A percentile compares a stretch with the other conserved stretches of the same genome.
phyloP scores from a whole-genome alignment of 768 basidiomycete genomes.

The Sistotremastrum suecicum region DNA sequence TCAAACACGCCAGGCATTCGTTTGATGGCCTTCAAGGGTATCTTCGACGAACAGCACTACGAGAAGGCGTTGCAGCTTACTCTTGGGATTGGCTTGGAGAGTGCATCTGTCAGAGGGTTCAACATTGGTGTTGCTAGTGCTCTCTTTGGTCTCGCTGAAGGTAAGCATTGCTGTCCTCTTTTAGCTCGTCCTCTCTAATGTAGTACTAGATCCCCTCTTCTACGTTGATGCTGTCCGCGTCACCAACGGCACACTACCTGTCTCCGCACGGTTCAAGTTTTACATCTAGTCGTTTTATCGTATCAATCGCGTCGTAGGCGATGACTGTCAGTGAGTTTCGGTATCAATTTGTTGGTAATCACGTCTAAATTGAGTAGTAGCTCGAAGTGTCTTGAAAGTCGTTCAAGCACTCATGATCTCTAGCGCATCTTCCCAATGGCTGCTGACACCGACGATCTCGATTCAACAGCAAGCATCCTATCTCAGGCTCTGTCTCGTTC shows the following conservation, averaged over 20 bases:
- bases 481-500: conserved; percentile 59
- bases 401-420: conserved; percentile 70
- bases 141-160: conserved; percentile 77
- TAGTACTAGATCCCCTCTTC: conserved; percentile 57
- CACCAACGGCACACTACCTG: conserved; percentile 64
- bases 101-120: conserved; percentile 81
- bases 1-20: conserved; percentile 78
- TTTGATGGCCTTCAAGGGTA: conserved; percentile 67
- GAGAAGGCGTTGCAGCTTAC: conserved; percentile 46
- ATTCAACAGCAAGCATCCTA: conserved; percentile 49
- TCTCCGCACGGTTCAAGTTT: conserved; percentile 77
- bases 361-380: conserved; percentile 12
- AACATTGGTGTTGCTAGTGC: conserved; percentile 70
- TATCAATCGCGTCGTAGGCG: conserved; percentile 81
- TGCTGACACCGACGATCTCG: conserved; percentile 46
- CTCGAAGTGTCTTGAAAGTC: conserved; percentile 76
- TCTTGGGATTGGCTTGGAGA: conserved; percentile 49
- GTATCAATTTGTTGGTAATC: conserved; percentile 3
- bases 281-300: conserved; percentile 88
- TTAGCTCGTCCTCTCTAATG: too few relatives aligned
- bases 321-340: conserved; percentile 72
- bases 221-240: conserved; percentile 85
- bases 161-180: conserved; percentile 13
- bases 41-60: conserved; percentile 53
- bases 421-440: conserved; percentile 49